Conservation (phyloP, 2,329 filamentous ascomycete species). For the Biscogniauxia sp. region DNA sequence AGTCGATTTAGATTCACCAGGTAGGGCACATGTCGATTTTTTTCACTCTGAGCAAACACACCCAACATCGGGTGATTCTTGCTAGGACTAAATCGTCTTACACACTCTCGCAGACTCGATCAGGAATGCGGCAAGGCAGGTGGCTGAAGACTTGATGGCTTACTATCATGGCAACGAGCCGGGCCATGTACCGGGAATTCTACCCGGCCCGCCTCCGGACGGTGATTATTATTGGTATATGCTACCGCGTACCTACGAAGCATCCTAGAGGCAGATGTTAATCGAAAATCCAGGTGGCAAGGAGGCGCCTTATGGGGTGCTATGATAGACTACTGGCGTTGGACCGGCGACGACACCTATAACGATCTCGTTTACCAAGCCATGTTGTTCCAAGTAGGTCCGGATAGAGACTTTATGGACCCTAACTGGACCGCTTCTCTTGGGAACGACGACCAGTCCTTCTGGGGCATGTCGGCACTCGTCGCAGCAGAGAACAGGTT, state of each 20-base stretch:
- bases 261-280: slow-evolving; percentile 1
- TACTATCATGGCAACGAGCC: slow-evolving; percentile 28
- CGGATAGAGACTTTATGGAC: slow-evolving; percentile 45
- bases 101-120: slow-evolving; percentile 24
- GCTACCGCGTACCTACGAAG: background rate
- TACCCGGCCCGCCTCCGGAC: slow-evolving; percentile 27
- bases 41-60: background rate
- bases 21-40: slow-evolving; percentile 14
- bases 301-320: slow-evolving; percentile 51
- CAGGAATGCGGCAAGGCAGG: slow-evolving; percentile 23
- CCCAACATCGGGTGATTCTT: background rate
- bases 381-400: slow-evolving; percentile 45
- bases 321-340: slow-evolving; percentile 55
- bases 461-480: slow-evolving; percentile 64
- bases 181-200: slow-evolving; percentile 43
- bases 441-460: slow-evolving; percentile 58
- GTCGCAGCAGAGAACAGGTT: slow-evolving; percentile 61
- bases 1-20: slow-evolving; percentile 25
- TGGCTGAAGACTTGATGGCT: slow-evolving; percentile 27
- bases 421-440: slow-evolving; percentile 37
- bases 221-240: slow-evolving; percentile 31
- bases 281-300: slow-evolving; percentile 47
- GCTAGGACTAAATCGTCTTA: background rate
- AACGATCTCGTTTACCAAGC: slow-evolving; percentile 45
- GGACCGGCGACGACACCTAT: slow-evolving; percentile 50